Conservation (phyloP, 345 rosid genomes). For the Arabis alpina region DNA sequence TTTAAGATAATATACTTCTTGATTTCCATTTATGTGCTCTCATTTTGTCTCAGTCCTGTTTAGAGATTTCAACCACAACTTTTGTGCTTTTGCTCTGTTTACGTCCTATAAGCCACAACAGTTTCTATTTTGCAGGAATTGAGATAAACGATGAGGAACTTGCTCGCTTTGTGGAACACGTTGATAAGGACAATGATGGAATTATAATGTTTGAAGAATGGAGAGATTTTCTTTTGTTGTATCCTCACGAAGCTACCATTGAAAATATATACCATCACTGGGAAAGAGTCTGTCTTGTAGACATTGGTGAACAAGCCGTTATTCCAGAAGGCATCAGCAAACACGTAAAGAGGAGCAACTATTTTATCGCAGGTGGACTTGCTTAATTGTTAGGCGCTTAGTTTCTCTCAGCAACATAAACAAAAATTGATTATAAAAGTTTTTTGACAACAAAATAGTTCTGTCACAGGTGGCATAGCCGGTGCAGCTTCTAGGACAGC, state of each 20-base stretch:
- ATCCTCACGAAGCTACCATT: constrained; percentile 95
- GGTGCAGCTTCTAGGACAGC: constrained; percentile 91
- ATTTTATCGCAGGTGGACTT: constrained; percentile 61
- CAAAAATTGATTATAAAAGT: neutral
- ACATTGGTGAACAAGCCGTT: constrained; percentile 88
- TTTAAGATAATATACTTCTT: neutral
- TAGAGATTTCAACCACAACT: neutral
- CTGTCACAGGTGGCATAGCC: constrained; percentile 66
- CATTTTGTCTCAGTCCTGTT: neutral
- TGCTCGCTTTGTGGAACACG: constrained; percentile 87
- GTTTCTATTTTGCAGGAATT: constrained; percentile 62
- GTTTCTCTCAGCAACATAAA: neutral
- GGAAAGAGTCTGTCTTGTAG: constrained; percentile 88
- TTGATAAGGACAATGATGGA: constrained; percentile 89
- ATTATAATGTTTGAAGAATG: constrained; percentile 91
- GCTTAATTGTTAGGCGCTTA: neutral
- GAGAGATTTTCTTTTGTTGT: constrained; percentile 89
- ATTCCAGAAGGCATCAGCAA: constrained; percentile 85
- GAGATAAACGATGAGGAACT: constrained; percentile 90
- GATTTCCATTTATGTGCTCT: neutral
- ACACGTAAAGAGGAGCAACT: constrained; percentile 74
- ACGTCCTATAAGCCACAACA: constrained; percentile 62
- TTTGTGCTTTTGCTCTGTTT: constrained; percentile 38
- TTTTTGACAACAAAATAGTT: constrained; percentile 11
- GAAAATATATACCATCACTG: constrained; percentile 87